Evolutionary conservation across 176 grass and related monocot genomes (phyloP).

Genomic region (Secale cereale): DNA sequence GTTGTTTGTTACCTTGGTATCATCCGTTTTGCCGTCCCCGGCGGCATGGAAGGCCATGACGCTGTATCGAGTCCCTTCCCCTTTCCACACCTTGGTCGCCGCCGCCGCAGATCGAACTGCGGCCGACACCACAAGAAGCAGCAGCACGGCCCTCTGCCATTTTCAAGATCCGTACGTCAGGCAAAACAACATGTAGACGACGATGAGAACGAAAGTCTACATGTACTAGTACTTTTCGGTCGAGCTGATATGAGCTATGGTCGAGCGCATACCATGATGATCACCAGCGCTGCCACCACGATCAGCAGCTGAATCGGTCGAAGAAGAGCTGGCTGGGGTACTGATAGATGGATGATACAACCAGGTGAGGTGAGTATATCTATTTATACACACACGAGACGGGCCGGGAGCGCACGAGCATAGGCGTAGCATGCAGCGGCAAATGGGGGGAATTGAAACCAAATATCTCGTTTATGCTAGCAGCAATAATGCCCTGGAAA

Average conservation of each 20-base stretch:
- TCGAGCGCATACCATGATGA: background rate
- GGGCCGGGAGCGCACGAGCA: background rate
- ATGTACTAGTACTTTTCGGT: background rate
- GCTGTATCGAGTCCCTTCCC: slow-evolving; percentile 14
- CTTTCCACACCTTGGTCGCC: background rate
- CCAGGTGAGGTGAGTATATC: background rate
- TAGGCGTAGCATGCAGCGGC: background rate
- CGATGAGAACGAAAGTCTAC: background rate
- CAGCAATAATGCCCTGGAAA: background rate
- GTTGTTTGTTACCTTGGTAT: slow-evolving; percentile 37
- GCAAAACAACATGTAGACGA: background rate
- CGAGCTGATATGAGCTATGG: background rate
- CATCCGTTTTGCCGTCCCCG: slow-evolving; percentile 46
- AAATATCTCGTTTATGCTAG: background rate
- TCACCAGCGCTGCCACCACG: no score
- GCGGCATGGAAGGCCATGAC: slow-evolving; percentile 39
- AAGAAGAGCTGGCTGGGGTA: no score
- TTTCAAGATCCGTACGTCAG: background rate
- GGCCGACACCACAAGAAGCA: slow-evolving; percentile 20
- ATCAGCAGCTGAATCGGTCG: background rate
- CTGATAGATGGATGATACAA: background rate
- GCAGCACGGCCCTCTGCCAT: background rate
- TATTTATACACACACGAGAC: background rate
- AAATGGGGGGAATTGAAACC: background rate
- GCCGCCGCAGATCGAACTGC: background rate